Evolutionary conservation across 441 rosid genomes (phyloP).

Genomic region (Euphorbia celastroides): DNA sequence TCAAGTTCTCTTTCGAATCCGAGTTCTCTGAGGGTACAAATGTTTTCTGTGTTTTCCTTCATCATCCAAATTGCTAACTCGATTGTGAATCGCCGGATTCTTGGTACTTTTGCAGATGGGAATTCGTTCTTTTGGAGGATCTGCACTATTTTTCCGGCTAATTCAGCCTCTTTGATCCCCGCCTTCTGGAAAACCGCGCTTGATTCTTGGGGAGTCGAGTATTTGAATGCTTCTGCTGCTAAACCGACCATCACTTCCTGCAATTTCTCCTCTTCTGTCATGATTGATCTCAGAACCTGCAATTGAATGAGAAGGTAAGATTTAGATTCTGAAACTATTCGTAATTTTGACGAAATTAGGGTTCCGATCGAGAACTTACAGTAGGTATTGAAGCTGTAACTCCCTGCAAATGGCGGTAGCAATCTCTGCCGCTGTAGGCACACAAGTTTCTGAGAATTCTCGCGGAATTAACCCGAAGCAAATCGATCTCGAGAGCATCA

Average conservation of each 20-base stretch:
- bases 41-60: conserved; percentile 37
- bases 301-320: background rate
- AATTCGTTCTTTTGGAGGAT: conserved; percentile 50
- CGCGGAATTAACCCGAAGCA: no score
- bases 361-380: conserved; percentile 39
- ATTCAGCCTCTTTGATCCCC: conserved; percentile 41
- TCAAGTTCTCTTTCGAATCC: conserved; percentile 64
- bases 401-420: no score
- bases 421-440: no score
- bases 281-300: conserved; percentile 64
- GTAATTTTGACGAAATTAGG: background rate
- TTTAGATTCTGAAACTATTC: background rate
- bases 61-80: conserved; percentile 89
- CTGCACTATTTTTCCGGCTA: conserved; percentile 39
- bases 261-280: conserved; percentile 50
- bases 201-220: conserved; percentile 49
- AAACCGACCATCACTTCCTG: conserved; percentile 93
- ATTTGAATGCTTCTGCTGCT: conserved; percentile 61
- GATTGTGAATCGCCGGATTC: conserved; percentile 70
- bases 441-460: no score
- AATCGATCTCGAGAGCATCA: no score
- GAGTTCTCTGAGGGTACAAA: conserved; percentile 33
- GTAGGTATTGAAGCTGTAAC: conserved; percentile 58
- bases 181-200: conserved; percentile 33
- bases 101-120: conserved; percentile 66